Base-by-base conservation (phyloP, 768 basidiomycete genomes). In the Rhizopogon vinicolor region DNA sequence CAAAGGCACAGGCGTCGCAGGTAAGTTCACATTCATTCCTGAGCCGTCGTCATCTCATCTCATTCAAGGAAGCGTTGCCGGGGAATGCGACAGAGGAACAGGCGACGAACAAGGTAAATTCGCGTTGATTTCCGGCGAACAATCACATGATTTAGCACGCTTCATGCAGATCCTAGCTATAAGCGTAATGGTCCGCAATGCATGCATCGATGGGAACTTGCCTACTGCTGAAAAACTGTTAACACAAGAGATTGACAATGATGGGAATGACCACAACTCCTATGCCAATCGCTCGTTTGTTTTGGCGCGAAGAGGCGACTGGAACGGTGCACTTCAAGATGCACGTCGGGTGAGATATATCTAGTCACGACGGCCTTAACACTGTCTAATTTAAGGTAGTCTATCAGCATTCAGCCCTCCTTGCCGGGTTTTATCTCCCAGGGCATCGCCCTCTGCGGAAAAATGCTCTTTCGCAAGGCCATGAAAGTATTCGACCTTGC, bases 351-450 rank as follows among this genome's bases (percentile, higher is more conserved):
- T 46, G 3, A 46, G n/a, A 31, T 12, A 31, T 3, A 7, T 25
- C 5, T 25, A 3, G 3, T 13, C 1, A 1, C 12, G 1, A 13
- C 9, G 1, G 5, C 18, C 2, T 3, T 18, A 19, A 5, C n/a
- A 33, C 9, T n/a, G 44, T 1, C 44, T 31, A 1, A 46, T 6
- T 6, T 5, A 5, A 7, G 2, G 3, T 46, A 46, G 44, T 12
- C 9, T 12, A 1, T 46, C 6, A 18, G 3, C 1, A 46, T 45
- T 45, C 44, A 13, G 29, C 44, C 44, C 2, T 46, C 44, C 6
- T 31, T 31, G n/a, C 3, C 9, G 7, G 44, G 44, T 1, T 46
- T 1, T 13, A 18, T 46, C n/a, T 46, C 44, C 10, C 5, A 31
- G 10, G 44, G 44, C 9, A 46, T 46, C 1, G 10, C 44, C 6